Evolutionary conservation across 352 stramenopile genomes (phyloP), one percentile per base, ranked within the genome.

Genomic region (Pythium dissimile): DNA sequence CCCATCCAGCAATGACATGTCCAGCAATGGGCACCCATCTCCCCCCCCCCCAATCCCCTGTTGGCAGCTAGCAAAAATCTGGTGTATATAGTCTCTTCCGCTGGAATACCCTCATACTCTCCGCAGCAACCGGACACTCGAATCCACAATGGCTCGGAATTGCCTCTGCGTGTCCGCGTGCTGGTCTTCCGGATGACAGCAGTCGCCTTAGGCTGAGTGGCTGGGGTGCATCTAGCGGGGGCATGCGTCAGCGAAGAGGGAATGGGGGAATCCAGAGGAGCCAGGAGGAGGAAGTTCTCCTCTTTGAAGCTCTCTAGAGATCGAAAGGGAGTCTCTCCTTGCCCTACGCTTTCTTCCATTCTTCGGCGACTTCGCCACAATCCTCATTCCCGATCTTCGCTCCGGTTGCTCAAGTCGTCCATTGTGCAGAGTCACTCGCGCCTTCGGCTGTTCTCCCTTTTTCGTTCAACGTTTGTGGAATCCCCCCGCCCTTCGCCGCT

Each of bases 391-490:
- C 34, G 34, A 41, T 41, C 34, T 41, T 41, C 34, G 12, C 12
- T 16, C 20, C 34, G 34, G 34, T 41, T 16, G 34, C 34, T 41
- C 34, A 8, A 41, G 34, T 15, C 34, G 16, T 16, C 34, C 31
- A 35, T 8, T 35, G 8, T 13, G 8, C 8, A 13, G 13, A 35
- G 13, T 13, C 31, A 41, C 13, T 20, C 34, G 20, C 34, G 5
- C n/a, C n/a, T n/a, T n/a, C n/a, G n/a, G n/a, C n/a, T n/a, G n/a
- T n/a, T n/a, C n/a, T n/a, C n/a, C n/a, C n/a, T n/a, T n/a, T n/a
- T n/a, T n/a, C n/a, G n/a, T n/a, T n/a, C n/a, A n/a, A 41, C 34
- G 34, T 41, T 41, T 41, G 34, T 32, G 41, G 41, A 47, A 47
- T 51, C 44, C 28, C 44, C 44, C 28, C 44, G 28, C 21, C 26